Evolutionary conservation across 345 rosid genomes (phyloP).

Genomic region (Aegle marmelos): DNA sequence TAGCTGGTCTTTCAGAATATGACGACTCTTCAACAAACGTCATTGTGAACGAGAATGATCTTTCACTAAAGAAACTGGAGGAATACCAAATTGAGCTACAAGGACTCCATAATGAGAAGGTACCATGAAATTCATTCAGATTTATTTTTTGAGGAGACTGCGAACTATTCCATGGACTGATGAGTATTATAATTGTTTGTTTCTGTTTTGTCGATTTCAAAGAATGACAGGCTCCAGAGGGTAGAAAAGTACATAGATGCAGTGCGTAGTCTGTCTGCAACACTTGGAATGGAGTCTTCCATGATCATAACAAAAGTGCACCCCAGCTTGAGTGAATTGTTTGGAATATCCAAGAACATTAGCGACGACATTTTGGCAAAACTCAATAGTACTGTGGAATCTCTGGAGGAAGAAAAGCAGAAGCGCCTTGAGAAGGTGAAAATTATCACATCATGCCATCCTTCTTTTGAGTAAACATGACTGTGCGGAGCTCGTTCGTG

Average conservation of each 20-base stretch:
- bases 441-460: conserved; percentile 9
- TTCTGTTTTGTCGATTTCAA: conserved; percentile 17
- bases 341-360: conserved; percentile 90
- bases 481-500: background rate
- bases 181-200: background rate
- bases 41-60: conserved; percentile 72
- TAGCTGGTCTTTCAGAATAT: conserved; percentile 75
- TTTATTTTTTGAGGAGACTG: background rate
- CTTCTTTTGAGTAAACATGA: conserved; percentile 13
- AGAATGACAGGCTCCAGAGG: conserved; percentile 84
- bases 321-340: conserved; percentile 84
- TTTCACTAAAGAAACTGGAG: conserved; percentile 85
- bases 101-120: conserved; percentile 86
- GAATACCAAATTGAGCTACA: conserved; percentile 86
- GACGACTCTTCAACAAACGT: conserved; percentile 60
- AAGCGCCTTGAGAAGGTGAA: conserved; percentile 85
- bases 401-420: conserved; percentile 78
- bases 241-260: conserved; percentile 72
- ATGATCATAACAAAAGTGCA: conserved; percentile 95
- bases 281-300: conserved; percentile 88
- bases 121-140: conserved; percentile 15
- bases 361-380: conserved; percentile 75
- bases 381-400: conserved; percentile 74
- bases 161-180: conserved; percentile 1
- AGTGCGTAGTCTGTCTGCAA: conserved; percentile 61